Percentiles rank a stretch among this genome's conserved stretches.
These are phyloP conservation scores for Pythium coloratum DNA, from an alignment of 352 stramenopile genomes.

Conservation along the genomic window DNA sequence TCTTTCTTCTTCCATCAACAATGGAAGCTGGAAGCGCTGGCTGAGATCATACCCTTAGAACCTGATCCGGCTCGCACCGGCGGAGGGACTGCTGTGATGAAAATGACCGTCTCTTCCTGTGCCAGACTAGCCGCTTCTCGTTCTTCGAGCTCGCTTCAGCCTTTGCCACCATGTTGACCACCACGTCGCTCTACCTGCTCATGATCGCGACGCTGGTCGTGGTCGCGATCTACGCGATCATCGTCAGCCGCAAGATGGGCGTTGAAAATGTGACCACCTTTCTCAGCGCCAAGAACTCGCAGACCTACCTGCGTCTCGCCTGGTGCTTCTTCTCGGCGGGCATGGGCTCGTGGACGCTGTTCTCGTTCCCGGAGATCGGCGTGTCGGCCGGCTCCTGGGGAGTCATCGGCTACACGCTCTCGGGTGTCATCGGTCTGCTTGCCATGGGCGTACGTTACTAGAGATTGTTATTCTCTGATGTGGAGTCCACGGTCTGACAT, in stretches of 20 bases:
- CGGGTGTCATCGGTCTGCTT: conserved; percentile 30
- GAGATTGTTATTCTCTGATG: no score
- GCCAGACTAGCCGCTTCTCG: no score
- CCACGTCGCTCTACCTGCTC: not conserved
- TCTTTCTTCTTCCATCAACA: not conserved
- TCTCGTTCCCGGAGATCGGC: conserved; percentile 75
- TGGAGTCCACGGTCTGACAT: no score
- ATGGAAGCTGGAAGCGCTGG: not conserved
- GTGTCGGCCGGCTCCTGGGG: conserved; percentile 70
- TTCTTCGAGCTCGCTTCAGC: no score
- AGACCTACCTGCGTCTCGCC: conserved; percentile 49
- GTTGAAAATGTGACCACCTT: conserved; percentile 30
- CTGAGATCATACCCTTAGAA: conserved; percentile 29
- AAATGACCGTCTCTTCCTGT: conserved; percentile 2
- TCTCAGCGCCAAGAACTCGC: conserved; percentile 71
- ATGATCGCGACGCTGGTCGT: conserved; percentile 60
- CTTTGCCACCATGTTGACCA: no score
- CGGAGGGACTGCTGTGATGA: conserved; percentile 64
- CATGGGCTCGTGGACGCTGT: conserved; percentile 78
- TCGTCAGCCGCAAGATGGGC: conserved; percentile 44
- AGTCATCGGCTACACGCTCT: conserved; percentile 77
- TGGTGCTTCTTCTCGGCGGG: conserved; percentile 81
- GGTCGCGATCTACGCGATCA: conserved; percentile 59
- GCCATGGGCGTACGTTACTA: conserved; percentile 30
- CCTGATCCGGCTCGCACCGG: conserved; percentile 66